A percentile compares a stretch with the other conserved stretches of the same genome.
phyloP scores from a whole-genome alignment of 768 basidiomycete genomes.

The Hortiboletus flavorubellus region DNA sequence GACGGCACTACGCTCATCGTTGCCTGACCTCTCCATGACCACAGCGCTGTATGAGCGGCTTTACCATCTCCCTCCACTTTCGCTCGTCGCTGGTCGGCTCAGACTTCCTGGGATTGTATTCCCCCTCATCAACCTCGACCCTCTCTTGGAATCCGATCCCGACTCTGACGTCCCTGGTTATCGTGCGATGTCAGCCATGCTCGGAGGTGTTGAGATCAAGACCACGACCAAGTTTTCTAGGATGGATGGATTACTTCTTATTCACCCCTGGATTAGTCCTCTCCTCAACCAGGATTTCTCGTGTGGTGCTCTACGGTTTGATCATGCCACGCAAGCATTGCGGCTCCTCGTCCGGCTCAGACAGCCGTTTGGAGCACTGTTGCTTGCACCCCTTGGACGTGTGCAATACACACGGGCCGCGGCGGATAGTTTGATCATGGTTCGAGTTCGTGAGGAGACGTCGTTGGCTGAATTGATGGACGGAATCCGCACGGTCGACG shows the following conservation, averaged over 20 bases:
- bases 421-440: neutral
- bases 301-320: too few relatives aligned
- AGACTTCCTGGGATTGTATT: too few relatives aligned
- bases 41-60: neutral
- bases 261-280: neutral
- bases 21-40: neutral
- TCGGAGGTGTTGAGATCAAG: neutral
- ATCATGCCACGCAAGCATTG: too few relatives aligned
- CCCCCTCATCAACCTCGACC: too few relatives aligned
- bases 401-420: too few relatives aligned
- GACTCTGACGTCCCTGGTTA: too few relatives aligned
- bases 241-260: neutral
- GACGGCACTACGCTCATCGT: neutral
- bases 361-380: too few relatives aligned
- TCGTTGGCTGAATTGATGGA: neutral
- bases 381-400: too few relatives aligned
- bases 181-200: neutral
- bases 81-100: neutral
- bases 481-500: neutral
- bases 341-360: too few relatives aligned
- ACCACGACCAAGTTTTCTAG: neutral
- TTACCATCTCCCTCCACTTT: neutral
- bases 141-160: too few relatives aligned
- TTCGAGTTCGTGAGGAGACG: neutral
- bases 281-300: too few relatives aligned